Evolutionary conservation across 1,284 basidiomycete species (phyloP), one percentile per base, ranked within the genome.

Genomic region (Cryptococcus sp.): DNA sequence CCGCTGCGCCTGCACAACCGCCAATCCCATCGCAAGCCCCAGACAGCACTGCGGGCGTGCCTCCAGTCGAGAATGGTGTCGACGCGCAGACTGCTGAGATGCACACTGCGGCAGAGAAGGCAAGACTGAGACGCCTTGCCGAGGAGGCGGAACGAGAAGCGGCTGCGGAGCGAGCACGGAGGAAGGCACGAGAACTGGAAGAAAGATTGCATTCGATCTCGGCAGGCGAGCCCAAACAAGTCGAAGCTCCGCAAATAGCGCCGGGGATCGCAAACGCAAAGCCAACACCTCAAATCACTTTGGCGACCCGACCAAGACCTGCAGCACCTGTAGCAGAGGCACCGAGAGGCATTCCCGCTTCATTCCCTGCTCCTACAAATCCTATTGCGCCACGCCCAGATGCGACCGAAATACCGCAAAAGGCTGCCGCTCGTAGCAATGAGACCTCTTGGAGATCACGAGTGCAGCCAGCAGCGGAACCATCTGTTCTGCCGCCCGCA

Each of bases 51-150:
- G 25, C 13, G 23, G 23, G 35, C 8, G 35, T 16, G 27, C 27
- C 40, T 6, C 35, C 23, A 20, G 50, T 16, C 25, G 45, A 51
- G 7, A 35, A 42, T 17, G 57, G 41, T 13, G 42, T 56, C 54
- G 87, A 87, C 62, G 82, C 83, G 10, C 86, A 89, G 65, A 90
- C 90, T 67, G 86, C 87, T 45, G 84, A 91, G 50, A 95, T 97
- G 93, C 91, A 93, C 63, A 85, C 81, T 56, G 91, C 91, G 3
- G 93, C 93, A 3, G 92, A 91, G 67, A 85, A 92, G 52, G 93
- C 93, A 1, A 87, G 87, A 52, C 66, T 78, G 56, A 64, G 81
- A 22, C 64, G 92, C 49, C 85, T 91, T 71, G 85, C 89, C 49
- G 93, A 95, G 69, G 93, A 97, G 73, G 87, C 87, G 61, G 89